Evolutionary conservation across 768 basidiomycete genomes (phyloP), one percentile per base, ranked within the genome.

Genomic region (Polyporus arcularius): DNA sequence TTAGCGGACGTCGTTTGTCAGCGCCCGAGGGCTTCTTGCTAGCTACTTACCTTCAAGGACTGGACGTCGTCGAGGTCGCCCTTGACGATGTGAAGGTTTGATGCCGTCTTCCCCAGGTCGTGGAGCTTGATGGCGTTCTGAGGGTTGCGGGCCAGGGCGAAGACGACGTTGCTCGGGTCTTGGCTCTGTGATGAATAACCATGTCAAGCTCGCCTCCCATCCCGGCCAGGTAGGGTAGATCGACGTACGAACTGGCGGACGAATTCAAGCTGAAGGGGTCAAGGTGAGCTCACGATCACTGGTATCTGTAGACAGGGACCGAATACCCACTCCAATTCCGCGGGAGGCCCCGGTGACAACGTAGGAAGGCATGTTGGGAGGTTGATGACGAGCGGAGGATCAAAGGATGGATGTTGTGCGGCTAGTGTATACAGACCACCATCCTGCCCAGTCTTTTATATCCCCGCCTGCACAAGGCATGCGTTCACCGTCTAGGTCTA

Each of bases 71-170:
- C 73, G 51, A 80, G 69, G 60, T 81, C 78, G 4, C 72, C 74
- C 54, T 76, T 60, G 32, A 80, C 9, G 15, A 78, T 49, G 46
- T 74, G 70, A 9, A 81, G 49, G 54, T 78, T 76, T 3, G 57
- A 21, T 16, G 53, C 45, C n/a, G 52, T 15, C 18, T 54, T 45
- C 38, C 57, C 49, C 18, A 71, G 53, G 28, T 30, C 56, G 12
- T 46, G n/a, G 12, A 68, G 62, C 32, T 62, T 57, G 10, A 46
- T 21, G 1, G 69, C 40, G 9, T 10, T 64, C 39, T 47, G 35
- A 15, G 53, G 57, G 60, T 62, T 69, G 50, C 71, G 68, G 26
- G 61, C 61, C 41, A 70, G 15, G 26, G 57, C 71, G 46, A 71
- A 64, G 55, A 72, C 70, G 14, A 48, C 26, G 52, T 70, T 70